These are phyloP conservation scores for Entomophthora muscae DNA, from an alignment of 371 early-diverging fungal species.

Conservation along the genomic window DNA sequence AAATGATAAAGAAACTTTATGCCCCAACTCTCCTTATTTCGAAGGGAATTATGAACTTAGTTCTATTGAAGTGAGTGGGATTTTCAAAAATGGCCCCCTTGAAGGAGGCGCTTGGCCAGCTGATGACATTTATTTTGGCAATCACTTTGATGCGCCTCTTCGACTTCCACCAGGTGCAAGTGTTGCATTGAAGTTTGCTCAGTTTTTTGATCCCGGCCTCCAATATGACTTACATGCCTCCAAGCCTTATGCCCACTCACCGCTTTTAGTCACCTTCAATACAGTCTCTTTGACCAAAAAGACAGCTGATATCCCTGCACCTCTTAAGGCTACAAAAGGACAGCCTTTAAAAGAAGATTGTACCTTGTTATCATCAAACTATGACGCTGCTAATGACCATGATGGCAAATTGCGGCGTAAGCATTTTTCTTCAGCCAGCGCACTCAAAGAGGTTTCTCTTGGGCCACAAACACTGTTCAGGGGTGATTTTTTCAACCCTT, in stretches of 20 bases:
- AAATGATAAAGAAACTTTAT: background rate
- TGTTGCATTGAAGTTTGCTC: background rate
- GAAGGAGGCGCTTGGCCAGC: background rate
- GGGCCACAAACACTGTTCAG: background rate
- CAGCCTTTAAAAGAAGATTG: no score
- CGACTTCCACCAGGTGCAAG: background rate
- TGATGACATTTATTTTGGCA: slow-evolving; percentile 3
- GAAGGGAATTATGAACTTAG: background rate
- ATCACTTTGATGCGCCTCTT: background rate
- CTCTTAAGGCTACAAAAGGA: background rate
- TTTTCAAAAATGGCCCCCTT: background rate
- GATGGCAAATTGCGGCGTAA: background rate
- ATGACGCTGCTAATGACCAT: background rate
- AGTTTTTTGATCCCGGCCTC: slow-evolving; percentile 1
- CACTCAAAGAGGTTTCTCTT: background rate
- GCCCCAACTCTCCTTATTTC: background rate
- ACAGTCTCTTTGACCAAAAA: background rate
- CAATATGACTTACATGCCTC: background rate
- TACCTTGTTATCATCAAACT: background rate
- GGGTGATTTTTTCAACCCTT: background rate
- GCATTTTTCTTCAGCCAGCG: background rate
- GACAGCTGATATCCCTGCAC: background rate
- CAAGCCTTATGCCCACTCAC: background rate
- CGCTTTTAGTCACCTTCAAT: background rate
- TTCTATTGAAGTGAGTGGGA: background rate